Evolutionary conservation across 495 filamentous ascomycete genomes (phyloP).

Genomic region (Tuber microsphaerosporum): DNA sequence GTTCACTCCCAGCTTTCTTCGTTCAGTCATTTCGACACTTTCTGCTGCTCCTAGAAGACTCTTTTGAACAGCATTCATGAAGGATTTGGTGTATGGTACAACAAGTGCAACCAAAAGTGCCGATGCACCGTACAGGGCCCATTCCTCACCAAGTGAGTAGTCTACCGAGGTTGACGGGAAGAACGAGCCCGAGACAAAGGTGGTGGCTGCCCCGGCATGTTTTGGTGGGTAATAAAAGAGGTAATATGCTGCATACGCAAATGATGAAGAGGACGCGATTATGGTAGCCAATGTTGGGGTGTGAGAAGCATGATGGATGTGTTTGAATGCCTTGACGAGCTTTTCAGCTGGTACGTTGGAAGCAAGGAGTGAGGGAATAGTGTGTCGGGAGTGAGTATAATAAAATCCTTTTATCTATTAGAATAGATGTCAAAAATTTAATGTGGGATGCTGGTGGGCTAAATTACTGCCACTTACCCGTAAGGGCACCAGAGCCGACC

Average conservation of each 20-base stretch:
- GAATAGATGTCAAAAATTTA: not conserved
- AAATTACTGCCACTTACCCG: conserved; percentile 15
- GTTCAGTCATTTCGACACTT: conserved; percentile 22
- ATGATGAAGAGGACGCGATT: conserved; percentile 28
- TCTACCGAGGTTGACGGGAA: conserved; percentile 29
- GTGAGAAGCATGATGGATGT: conserved; percentile 23
- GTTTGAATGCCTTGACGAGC: conserved; percentile 25
- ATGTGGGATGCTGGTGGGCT: not conserved
- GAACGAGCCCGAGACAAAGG: conserved; percentile 31
- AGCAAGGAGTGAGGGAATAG: conserved; percentile 30
- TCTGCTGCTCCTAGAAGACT: conserved; percentile 25
- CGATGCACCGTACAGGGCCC: conserved; percentile 34
- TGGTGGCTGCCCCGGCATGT: conserved; percentile 16
- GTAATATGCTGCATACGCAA: conserved; percentile 36
- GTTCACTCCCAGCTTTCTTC: conserved; percentile 16
- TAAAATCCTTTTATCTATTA: conserved; percentile 26
- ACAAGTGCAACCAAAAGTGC: conserved; percentile 26
- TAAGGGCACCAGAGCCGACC: conserved; percentile 34
- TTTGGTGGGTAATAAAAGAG: conserved; percentile 23
- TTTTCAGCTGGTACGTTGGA: conserved; percentile 20
- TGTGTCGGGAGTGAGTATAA: conserved; percentile 34
- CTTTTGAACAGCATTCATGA: conserved; percentile 23
- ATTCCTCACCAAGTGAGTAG: conserved; percentile 20
- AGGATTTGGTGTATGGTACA: conserved; percentile 28
- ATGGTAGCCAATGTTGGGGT: conserved; percentile 25